These are phyloP conservation scores for Syncephalastrum racemosum DNA, from an alignment of 371 early-diverging fungal genomes.

Conservation along the genomic window DNA sequence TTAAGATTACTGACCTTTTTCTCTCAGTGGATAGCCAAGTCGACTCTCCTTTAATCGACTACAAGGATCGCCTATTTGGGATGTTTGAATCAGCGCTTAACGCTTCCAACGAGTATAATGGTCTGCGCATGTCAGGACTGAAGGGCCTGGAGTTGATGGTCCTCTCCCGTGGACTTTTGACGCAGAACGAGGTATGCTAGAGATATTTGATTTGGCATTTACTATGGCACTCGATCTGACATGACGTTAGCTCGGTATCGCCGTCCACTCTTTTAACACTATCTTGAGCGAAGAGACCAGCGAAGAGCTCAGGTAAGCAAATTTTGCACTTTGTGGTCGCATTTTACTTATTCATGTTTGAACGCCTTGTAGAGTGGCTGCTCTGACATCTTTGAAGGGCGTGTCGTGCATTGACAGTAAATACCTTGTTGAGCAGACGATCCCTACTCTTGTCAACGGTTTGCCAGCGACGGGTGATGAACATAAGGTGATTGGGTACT, in stretches of 20 bases:
- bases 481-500: constrained; percentile 14
- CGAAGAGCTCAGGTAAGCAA: constrained; percentile 48
- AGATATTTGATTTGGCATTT: constrained; percentile 66
- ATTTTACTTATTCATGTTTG: background rate
- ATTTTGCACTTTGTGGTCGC: background rate
- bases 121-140: constrained; percentile 64
- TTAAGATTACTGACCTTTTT: background rate
- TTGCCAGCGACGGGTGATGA: constrained; percentile 25
- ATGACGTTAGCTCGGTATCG: constrained; percentile 39
- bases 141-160: constrained; percentile 68
- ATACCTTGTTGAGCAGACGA: constrained; percentile 30
- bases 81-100: constrained; percentile 60
- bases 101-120: constrained; percentile 70
- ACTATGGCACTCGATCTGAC: constrained; percentile 41
- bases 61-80: constrained; percentile 68
- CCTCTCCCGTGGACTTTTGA: constrained; percentile 55
- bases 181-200: constrained; percentile 59
- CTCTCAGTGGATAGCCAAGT: constrained; percentile 43
- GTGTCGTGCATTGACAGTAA: constrained; percentile 24
- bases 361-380: constrained; percentile 13
- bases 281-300: constrained; percentile 55
- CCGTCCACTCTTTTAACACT: constrained; percentile 57
- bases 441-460: constrained; percentile 32
- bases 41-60: constrained; percentile 56
- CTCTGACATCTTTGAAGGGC: constrained; percentile 27